phyloP scores from a whole-genome alignment of 306 rosid genomes.

The Quercus robur region DNA sequence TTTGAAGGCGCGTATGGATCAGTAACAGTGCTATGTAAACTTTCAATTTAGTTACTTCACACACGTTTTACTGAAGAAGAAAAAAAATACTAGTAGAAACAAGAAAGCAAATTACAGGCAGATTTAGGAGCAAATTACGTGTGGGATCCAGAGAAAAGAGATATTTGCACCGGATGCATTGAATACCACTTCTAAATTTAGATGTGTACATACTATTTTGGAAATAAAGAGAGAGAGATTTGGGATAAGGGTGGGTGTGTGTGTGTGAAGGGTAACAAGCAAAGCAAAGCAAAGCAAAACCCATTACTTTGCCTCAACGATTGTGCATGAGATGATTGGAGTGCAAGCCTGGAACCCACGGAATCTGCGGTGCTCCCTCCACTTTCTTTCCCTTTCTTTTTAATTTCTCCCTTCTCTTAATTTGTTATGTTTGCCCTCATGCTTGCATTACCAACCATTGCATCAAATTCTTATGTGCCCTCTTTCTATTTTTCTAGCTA shows the following conservation, averaged over 20 bases:
- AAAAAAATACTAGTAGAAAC: background rate
- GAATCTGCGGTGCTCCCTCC: slow-evolving; percentile 72
- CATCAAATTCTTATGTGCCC: slow-evolving; percentile 46
- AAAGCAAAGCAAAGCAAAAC: slow-evolving; percentile 32
- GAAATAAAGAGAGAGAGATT: slow-evolving; percentile 14
- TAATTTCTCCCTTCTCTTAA: background rate
- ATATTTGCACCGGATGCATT: too few relatives aligned
- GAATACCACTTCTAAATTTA: too few relatives aligned
- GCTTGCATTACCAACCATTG: slow-evolving; percentile 41
- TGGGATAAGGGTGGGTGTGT: slow-evolving; percentile 7
- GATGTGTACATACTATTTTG: slow-evolving; percentile 2
- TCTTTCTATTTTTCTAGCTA: background rate
- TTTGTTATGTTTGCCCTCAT: slow-evolving; percentile 18
- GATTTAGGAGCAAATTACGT: background rate
- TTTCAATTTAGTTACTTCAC: slow-evolving; percentile 8
- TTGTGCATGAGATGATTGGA: slow-evolving; percentile 72
- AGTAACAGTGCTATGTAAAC: background rate
- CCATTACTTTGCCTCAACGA: slow-evolving; percentile 67
- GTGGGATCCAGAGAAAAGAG: too few relatives aligned
- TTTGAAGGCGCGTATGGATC: background rate
- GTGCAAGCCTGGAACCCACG: slow-evolving; percentile 91
- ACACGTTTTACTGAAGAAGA: slow-evolving; percentile 30
- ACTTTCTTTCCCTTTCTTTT: background rate
- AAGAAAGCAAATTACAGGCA: background rate
- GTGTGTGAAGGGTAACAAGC: slow-evolving; percentile 25